These are phyloP conservation scores for Thielaviopsis cerberus DNA, from an alignment of 2,329 filamentous ascomycete species.

Conservation along the genomic window DNA sequence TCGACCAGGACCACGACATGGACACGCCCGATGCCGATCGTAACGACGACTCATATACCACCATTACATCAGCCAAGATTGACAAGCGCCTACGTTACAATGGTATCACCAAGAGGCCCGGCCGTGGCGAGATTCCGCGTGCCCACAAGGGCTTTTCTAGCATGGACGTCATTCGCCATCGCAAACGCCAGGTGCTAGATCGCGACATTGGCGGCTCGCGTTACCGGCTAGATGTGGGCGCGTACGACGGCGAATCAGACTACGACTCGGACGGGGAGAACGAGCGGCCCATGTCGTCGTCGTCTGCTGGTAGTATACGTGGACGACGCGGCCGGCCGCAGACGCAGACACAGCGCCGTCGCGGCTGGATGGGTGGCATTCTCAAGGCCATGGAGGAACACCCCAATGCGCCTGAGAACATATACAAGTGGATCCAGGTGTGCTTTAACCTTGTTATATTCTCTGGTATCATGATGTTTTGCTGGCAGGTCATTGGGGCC, in stretches of 20 bases:
- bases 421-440: conserved; percentile 40
- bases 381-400: conserved; percentile 36
- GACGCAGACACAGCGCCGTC: neutral
- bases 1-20: conserved; percentile 22
- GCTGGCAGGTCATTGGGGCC: conserved; percentile 50
- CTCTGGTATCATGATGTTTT: conserved; percentile 38
- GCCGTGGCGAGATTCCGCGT: conserved; percentile 45
- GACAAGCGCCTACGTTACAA: conserved; percentile 29
- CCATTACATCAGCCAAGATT: conserved; percentile 28
- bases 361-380: conserved; percentile 25
- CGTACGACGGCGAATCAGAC: conserved; percentile 25
- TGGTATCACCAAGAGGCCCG: conserved; percentile 27
- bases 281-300: conserved; percentile 5
- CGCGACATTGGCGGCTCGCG: conserved; percentile 33
- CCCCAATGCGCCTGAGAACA: conserved; percentile 38
- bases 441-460: conserved; percentile 46
- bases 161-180: conserved; percentile 32
- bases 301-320: conserved; percentile 10
- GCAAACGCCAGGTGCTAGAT: conserved; percentile 32
- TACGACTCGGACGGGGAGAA: conserved; percentile 31
- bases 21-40: conserved; percentile 10
- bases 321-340: conserved; percentile 12
- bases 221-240: conserved; percentile 18
- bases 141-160: conserved; percentile 23
- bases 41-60: conserved; percentile 14